These are phyloP conservation scores for Staphylotrichum tortipilum DNA, from an alignment of 495 filamentous ascomycete species.

Conservation along the genomic window DNA sequence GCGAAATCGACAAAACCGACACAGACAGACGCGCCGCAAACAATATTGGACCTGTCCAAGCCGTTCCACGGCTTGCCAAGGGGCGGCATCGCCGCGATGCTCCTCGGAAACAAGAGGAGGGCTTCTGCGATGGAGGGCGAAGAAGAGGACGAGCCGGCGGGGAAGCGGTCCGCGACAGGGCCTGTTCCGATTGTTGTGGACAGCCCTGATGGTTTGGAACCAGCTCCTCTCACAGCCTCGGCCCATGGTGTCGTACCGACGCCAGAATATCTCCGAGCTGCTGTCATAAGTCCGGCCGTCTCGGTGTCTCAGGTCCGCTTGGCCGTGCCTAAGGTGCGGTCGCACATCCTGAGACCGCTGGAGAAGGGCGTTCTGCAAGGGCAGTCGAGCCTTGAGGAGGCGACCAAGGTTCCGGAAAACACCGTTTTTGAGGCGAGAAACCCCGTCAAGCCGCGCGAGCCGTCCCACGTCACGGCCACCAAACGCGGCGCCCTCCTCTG, in stretches of 20 bases:
- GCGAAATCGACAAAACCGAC: conserved; percentile 52
- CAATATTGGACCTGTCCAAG: conserved; percentile 82
- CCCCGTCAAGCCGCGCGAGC: conserved; percentile 59
- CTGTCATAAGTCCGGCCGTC: conserved; percentile 71
- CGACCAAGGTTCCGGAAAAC: conserved; percentile 52
- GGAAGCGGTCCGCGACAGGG: conserved; percentile 59
- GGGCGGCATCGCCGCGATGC: conserved; percentile 73
- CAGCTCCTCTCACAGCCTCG: conserved; percentile 47
- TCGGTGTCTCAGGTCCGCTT: conserved; percentile 77
- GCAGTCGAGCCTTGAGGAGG: conserved; percentile 45
- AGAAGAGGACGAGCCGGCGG: conserved; percentile 50
- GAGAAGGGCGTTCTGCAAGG: conserved; percentile 42
- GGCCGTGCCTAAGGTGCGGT: conserved; percentile 80
- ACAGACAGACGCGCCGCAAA: conserved; percentile 67
- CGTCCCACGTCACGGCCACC: conserved; percentile 69
- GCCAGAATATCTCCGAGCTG: conserved; percentile 81
- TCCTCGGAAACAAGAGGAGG: conserved; percentile 91
- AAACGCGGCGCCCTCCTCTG: conserved; percentile 80
- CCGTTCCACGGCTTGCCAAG: conserved; percentile 90
- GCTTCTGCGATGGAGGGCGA: conserved; percentile 57
- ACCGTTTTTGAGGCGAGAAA: conserved; percentile 43
- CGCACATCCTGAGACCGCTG: conserved; percentile 61
- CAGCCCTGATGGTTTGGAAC: conserved; percentile 65
- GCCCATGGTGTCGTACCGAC: conserved; percentile 58
- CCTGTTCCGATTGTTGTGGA: conserved; percentile 68